Conservation (phyloP, 108 stramenopile genomes). For the Aurantiochytrium sp. region DNA sequence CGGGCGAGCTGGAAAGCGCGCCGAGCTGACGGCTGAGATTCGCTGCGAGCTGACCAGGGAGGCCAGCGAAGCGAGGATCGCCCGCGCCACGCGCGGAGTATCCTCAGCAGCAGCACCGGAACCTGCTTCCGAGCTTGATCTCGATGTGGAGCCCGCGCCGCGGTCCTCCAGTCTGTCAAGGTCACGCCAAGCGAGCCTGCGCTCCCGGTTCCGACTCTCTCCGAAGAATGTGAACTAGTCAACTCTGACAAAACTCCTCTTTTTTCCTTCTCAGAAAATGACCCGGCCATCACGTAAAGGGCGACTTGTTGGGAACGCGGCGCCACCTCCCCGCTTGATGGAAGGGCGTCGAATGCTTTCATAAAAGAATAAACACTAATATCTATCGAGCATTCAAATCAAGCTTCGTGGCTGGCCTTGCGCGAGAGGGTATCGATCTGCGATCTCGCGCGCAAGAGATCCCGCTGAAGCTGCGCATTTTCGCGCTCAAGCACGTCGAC, state of each 20-base stretch:
- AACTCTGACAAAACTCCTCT: too few species aligned
- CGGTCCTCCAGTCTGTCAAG: not conserved
- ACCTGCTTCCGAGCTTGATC: too few species aligned
- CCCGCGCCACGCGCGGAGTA: not conserved
- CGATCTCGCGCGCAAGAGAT: not conserved
- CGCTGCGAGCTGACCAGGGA: not conserved
- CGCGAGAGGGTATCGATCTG: not conserved
- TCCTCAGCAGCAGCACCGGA: too few species aligned
- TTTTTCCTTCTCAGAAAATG: too few species aligned
- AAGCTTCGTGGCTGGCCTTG: not conserved
- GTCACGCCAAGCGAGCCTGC: not conserved
- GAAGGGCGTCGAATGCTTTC: too few species aligned
- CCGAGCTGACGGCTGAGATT: not conserved
- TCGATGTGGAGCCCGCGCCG: not conserved
- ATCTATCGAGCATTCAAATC: too few species aligned
- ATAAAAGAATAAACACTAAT: too few species aligned
- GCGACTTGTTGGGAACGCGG: too few species aligned
- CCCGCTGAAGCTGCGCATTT: not conserved
- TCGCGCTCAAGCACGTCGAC: constrained; percentile 10
- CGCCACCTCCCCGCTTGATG: too few species aligned
- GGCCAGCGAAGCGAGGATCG: not conserved
- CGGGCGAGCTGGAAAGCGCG: too few species aligned
- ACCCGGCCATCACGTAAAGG: too few species aligned
- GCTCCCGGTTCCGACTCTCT: not conserved
- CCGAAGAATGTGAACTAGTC: too few species aligned